Conservation (phyloP, 257 asterid species). For the Ilex aquifolium region DNA sequence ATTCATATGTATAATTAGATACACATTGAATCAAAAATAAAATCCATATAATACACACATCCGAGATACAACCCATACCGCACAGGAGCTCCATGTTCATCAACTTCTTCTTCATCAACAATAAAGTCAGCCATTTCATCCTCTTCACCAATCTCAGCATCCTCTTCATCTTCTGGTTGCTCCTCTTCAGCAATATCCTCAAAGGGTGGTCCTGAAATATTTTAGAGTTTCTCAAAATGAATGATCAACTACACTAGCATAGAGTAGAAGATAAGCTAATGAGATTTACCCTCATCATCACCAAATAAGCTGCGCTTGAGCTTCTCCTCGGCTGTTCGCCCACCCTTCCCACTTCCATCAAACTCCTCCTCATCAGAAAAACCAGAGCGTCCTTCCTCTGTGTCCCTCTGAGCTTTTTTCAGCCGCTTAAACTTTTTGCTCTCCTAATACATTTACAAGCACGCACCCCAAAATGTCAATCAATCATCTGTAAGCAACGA, state of each 20-base stretch:
- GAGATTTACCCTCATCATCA: background rate
- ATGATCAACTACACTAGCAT: background rate
- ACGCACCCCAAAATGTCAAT: background rate
- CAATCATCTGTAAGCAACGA: background rate
- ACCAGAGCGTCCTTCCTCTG: conserved; percentile 2
- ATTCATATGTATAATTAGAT: background rate
- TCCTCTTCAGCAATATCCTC: conserved; percentile 5
- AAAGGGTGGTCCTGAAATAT: background rate
- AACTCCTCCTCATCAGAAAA: conserved; percentile 4
- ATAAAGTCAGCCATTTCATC: conserved; percentile 5
- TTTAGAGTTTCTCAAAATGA: background rate
- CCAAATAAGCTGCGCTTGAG: conserved; percentile 6
- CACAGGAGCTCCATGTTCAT: conserved; percentile 2
- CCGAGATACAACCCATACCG: background rate
- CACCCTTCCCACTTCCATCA: conserved; percentile 2
- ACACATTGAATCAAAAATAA: background rate
- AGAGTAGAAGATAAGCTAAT: background rate
- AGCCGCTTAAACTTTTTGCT: conserved; percentile 2
- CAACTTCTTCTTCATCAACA: conserved; percentile 6
- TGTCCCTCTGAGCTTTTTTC: conserved; percentile 1
- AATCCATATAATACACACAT: background rate
- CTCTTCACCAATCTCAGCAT: conserved; percentile 3
- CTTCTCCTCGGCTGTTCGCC: conserved; percentile 3
- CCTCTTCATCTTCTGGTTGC: background rate
- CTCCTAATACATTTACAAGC: background rate